Percentiles rank a stretch among this genome's conserved stretches.
phyloP scores from a whole-genome alignment of 1,139 yeast species.

The Ashbya aceris region DNA sequence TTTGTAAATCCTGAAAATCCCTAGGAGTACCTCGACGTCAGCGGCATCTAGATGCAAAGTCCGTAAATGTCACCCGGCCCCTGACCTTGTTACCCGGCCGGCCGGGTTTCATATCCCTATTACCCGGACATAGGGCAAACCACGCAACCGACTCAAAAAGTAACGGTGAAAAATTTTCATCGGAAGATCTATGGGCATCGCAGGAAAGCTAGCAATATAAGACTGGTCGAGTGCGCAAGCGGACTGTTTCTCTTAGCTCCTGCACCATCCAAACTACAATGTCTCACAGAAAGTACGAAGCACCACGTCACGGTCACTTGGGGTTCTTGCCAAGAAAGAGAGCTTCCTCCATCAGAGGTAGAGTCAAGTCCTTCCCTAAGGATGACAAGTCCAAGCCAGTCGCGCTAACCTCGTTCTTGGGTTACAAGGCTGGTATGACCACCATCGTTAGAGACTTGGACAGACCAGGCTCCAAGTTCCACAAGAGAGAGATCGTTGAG shows the following conservation, averaged over 20 bases:
- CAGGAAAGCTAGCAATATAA: neutral
- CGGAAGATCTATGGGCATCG: neutral
- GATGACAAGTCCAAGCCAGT: constrained; percentile 98
- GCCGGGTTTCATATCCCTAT: too few species aligned
- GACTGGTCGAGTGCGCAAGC: too few species aligned
- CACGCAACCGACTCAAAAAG: neutral
- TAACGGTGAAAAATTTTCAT: constrained; percentile 4
- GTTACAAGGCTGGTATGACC: constrained; percentile 99
- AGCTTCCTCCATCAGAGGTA: constrained; percentile 97
- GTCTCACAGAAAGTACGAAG: constrained; percentile 99
- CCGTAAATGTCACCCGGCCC: too few species aligned
- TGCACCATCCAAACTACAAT: constrained; percentile 32
- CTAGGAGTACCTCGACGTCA: too few species aligned
- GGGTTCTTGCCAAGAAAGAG: constrained; percentile 99
- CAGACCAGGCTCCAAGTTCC: constrained; percentile 99
- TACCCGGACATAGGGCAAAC: too few species aligned
- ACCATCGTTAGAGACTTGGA: constrained; percentile 99
- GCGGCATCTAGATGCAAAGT: too few species aligned
- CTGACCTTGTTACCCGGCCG: too few species aligned
- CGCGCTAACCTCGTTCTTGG: constrained; percentile 98
- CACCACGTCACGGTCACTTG: constrained; percentile 99
- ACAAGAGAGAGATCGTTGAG: constrained; percentile 99
- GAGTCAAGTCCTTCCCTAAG: constrained; percentile 98
- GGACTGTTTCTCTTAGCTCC: too few species aligned
- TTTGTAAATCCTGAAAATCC: too few species aligned